A percentile compares a stretch with the other conserved stretches of the same genome.
Evolutionary conservation across 768 basidiomycete genomes (phyloP).

Genomic region (Suillus spraguei): DNA sequence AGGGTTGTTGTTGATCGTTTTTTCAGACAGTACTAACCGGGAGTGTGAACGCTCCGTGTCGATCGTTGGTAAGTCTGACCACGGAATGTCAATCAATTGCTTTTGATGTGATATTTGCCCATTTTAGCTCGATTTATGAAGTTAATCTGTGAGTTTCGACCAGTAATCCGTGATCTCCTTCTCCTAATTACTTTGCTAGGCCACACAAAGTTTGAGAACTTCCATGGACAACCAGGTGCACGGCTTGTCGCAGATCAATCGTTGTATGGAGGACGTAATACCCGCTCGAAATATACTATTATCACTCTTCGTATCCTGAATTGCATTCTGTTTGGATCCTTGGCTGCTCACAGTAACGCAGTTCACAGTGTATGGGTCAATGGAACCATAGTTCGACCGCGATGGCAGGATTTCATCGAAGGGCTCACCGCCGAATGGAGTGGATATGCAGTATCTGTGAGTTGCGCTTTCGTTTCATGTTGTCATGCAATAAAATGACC

Average conservation of each 20-base stretch:
- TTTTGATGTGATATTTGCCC: not conserved
- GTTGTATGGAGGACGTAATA: slow-evolving; percentile 15
- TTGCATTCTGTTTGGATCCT: slow-evolving; percentile 46
- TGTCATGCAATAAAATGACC: not conserved
- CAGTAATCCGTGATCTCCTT: not conserved
- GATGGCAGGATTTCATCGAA: slow-evolving; percentile 40
- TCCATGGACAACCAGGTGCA: slow-evolving; percentile 37
- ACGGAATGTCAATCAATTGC: not conserved
- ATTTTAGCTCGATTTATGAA: slow-evolving; percentile 45
- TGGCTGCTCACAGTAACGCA: slow-evolving; percentile 41
- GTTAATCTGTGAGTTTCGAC: slow-evolving; percentile 35
- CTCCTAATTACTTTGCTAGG: slow-evolving; percentile 16
- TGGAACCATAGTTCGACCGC: slow-evolving; percentile 39
- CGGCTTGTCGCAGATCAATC: slow-evolving; percentile 17
- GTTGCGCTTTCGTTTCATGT: slow-evolving; percentile 15
- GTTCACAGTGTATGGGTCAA: slow-evolving; percentile 47
- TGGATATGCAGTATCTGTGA: slow-evolving; percentile 49
- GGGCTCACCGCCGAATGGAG: slow-evolving; percentile 50
- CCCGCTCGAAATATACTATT: slow-evolving; percentile 22
- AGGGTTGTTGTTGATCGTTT: too few species aligned
- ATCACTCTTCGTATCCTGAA: slow-evolving; percentile 33
- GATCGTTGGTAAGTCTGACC: not conserved
- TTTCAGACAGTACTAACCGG: not conserved
- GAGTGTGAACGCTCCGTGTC: not conserved
- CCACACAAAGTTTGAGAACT: slow-evolving; percentile 33